These are phyloP conservation scores for Colletotrichum brevisporum DNA, from an alignment of 2,329 filamentous ascomycete species.

Conservation along the genomic window DNA sequence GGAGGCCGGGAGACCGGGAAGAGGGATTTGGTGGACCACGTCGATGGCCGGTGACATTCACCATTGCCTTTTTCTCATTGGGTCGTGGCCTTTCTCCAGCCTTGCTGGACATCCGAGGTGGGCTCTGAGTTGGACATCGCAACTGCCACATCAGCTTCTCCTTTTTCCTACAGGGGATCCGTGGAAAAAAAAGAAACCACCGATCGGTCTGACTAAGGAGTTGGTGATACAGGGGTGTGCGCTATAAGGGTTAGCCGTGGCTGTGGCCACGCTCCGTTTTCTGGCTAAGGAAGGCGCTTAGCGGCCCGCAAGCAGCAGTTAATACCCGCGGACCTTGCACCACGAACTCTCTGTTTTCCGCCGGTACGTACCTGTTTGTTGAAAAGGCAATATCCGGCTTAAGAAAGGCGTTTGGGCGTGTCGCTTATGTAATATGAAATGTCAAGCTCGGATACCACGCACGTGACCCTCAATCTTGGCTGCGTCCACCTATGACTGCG, in stretches of 20 bases:
- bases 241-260: not conserved
- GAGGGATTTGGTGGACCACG: constrained; percentile 30
- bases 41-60: not conserved
- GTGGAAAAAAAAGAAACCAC: constrained; percentile 11
- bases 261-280: constrained; percentile 25
- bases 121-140: constrained; percentile 7
- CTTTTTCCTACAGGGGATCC: constrained; percentile 34
- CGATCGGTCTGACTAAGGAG: constrained; percentile 34
- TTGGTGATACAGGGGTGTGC: not conserved
- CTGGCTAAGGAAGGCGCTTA: constrained; percentile 34
- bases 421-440: too few species aligned
- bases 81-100: constrained; percentile 3
- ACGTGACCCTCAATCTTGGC: too few species aligned
- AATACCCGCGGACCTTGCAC: constrained; percentile 25
- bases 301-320: constrained; percentile 35
- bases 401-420: too few species aligned
- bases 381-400: constrained; percentile 14
- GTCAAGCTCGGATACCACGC: too few species aligned
- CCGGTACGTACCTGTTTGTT: not conserved
- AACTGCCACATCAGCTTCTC: constrained; percentile 36
- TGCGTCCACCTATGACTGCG: too few species aligned
- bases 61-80: constrained; percentile 17
- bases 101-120: constrained; percentile 10
- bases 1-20: constrained; percentile 38
- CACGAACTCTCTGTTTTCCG: constrained; percentile 10